phyloP scores from a whole-genome alignment of 2,329 filamentous ascomycete genomes.

The Ascomycota sp. region DNA sequence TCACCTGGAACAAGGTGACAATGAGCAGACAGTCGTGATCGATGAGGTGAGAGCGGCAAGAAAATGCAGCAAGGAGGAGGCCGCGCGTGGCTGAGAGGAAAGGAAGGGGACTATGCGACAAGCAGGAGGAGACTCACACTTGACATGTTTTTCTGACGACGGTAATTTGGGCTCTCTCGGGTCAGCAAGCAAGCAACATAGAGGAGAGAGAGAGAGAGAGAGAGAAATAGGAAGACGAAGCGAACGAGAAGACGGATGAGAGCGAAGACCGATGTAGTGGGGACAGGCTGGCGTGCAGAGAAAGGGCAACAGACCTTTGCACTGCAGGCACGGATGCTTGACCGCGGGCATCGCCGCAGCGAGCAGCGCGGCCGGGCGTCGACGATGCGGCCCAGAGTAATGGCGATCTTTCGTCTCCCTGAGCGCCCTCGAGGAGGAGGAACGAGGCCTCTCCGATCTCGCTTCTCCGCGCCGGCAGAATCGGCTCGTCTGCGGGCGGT shows the following conservation, averaged over 20 bases:
- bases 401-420: too few relatives aligned
- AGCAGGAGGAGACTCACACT: slow-evolving; percentile 8
- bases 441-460: too few relatives aligned
- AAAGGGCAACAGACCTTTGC: slow-evolving; percentile 10
- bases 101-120: background rate
- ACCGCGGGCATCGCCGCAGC: slow-evolving; percentile 9
- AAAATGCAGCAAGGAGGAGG: background rate
- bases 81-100: too few relatives aligned
- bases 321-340: slow-evolving; percentile 13
- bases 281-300: too few relatives aligned
- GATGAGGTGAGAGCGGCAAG: background rate
- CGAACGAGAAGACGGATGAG: too few relatives aligned
- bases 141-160: slow-evolving; percentile 13
- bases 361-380: background rate
- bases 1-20: slow-evolving; percentile 9
- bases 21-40: background rate
- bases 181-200: background rate
- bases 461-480: too few relatives aligned
- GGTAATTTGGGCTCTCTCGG: background rate
- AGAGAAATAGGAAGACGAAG: too few relatives aligned
- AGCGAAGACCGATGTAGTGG: too few relatives aligned
- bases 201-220: background rate
- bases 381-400: background rate
- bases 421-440: too few relatives aligned
- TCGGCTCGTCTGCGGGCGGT: too few relatives aligned